Evolutionary conservation across 2,329 filamentous ascomycete species (phyloP).

Genomic region (Purpureocillium takamizusanense): DNA sequence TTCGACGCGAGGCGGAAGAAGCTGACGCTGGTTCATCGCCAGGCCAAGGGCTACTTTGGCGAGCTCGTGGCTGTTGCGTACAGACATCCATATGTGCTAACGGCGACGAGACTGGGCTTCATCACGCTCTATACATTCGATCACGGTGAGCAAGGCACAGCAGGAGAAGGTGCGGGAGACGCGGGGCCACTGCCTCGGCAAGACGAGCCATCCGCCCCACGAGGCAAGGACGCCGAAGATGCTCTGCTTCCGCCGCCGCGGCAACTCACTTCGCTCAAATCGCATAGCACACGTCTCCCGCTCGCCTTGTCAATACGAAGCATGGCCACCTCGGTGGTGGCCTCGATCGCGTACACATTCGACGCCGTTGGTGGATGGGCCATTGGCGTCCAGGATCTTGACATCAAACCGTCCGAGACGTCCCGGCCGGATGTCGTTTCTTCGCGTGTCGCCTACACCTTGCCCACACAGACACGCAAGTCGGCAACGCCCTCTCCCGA

Average conservation of each 20-base stretch:
- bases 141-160: slow-evolving; percentile 3
- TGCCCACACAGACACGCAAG: slow-evolving; percentile 19
- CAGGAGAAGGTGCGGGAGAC: not conserved
- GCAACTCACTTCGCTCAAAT: slow-evolving; percentile 70
- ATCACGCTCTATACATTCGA: slow-evolving; percentile 69
- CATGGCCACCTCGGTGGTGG: slow-evolving; percentile 54
- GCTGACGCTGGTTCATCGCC: slow-evolving; percentile 45
- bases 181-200: not conserved
- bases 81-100: slow-evolving; percentile 66
- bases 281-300: slow-evolving; percentile 69
- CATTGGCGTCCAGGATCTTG: slow-evolving; percentile 83
- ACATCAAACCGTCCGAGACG: slow-evolving; percentile 37
- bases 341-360: slow-evolving; percentile 80
- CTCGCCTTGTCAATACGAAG: slow-evolving; percentile 75
- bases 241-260: slow-evolving; percentile 14
- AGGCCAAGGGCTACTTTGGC: slow-evolving; percentile 54
- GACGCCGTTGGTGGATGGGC: slow-evolving; percentile 76
- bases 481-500: slow-evolving; percentile 7
- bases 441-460: slow-evolving; percentile 26
- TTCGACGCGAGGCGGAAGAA: slow-evolving; percentile 35
- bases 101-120: slow-evolving; percentile 64
- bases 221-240: not conserved
- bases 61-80: slow-evolving; percentile 63
- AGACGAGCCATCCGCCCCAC: slow-evolving; percentile 1
- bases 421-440: slow-evolving; percentile 19